Conservation (phyloP, 192 early-diverging fungal genomes). For the Kickxella alabastrina region DNA sequence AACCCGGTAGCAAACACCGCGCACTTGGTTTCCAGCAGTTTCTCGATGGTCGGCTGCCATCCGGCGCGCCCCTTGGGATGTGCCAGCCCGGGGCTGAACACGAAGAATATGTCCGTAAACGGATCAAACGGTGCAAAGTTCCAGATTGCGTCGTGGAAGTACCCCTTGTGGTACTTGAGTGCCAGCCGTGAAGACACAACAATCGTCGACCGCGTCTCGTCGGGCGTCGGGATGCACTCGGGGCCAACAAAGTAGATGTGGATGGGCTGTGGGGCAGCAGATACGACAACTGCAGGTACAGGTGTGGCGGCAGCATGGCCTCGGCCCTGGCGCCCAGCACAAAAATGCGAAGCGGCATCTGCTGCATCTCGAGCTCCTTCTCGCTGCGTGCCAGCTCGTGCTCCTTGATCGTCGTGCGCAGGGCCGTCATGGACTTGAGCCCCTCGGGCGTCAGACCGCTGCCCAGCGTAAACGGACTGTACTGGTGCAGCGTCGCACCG, state of each 20-base stretch:
- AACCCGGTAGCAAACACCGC: slow-evolving; percentile 74
- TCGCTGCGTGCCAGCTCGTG: slow-evolving; percentile 51
- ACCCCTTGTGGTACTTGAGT: slow-evolving; percentile 64
- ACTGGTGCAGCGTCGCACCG: slow-evolving; percentile 66
- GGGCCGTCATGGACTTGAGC: slow-evolving; percentile 64
- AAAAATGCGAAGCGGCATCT: slow-evolving; percentile 64
- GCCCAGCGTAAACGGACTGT: slow-evolving; percentile 63
- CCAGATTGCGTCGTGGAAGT: slow-evolving; percentile 60
- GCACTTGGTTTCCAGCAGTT: slow-evolving; percentile 71
- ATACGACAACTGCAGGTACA: slow-evolving; percentile 69
- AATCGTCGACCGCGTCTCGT: slow-evolving; percentile 53
- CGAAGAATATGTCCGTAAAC: slow-evolving; percentile 72
- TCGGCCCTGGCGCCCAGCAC: slow-evolving; percentile 71
- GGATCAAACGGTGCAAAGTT: slow-evolving; percentile 69
- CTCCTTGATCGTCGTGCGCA: slow-evolving; percentile 52
- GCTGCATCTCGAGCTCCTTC: slow-evolving; percentile 51
- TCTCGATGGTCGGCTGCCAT: slow-evolving; percentile 65
- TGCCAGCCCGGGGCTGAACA: slow-evolving; percentile 73
- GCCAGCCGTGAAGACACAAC: slow-evolving; percentile 55
- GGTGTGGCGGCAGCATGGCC: slow-evolving; percentile 67
- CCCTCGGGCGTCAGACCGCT: slow-evolving; percentile 69
- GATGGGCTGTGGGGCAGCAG: slow-evolving; percentile 70
- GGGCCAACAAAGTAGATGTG: slow-evolving; percentile 80
- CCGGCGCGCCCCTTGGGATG: slow-evolving; percentile 57
- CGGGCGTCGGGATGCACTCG: slow-evolving; percentile 57